Evolutionary conservation across 2,329 filamentous ascomycete species (phyloP).

Genomic region (Chalaropsis thielavioides): DNA sequence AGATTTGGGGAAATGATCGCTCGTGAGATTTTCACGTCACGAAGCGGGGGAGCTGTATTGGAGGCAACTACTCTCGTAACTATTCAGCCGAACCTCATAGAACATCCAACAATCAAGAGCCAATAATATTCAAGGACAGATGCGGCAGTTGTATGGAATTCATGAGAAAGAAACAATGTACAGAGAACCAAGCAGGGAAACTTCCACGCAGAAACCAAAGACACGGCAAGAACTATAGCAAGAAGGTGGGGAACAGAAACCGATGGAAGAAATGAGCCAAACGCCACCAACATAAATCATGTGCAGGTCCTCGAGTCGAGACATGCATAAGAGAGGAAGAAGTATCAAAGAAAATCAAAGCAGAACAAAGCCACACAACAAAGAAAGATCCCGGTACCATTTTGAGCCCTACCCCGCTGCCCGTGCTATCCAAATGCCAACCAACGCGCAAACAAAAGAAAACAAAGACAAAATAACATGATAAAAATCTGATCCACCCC

Average conservation of each 20-base stretch:
- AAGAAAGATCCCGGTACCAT: neutral
- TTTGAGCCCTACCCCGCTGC: neutral
- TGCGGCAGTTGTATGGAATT: neutral
- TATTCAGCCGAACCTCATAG: neutral
- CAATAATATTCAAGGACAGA: neutral
- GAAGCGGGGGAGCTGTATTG: neutral
- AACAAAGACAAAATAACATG: conserved; percentile 2
- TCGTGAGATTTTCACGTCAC: neutral
- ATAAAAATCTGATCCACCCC: neutral
- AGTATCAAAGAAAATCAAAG: neutral
- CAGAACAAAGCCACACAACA: neutral
- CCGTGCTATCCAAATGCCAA: conserved; percentile 4
- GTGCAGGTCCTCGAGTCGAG: neutral
- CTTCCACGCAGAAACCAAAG: neutral
- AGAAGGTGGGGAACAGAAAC: neutral
- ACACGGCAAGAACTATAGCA: neutral
- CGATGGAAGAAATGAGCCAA: neutral
- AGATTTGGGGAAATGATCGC: neutral
- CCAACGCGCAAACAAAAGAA: neutral
- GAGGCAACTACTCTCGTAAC: neutral
- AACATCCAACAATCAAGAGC: neutral
- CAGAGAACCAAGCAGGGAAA: neutral
- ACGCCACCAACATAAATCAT: neutral
- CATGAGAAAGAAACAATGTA: neutral
- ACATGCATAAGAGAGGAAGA: neutral